Base-by-base conservation (phyloP, 345 rosid genomes). In the Turnera subulata region DNA sequence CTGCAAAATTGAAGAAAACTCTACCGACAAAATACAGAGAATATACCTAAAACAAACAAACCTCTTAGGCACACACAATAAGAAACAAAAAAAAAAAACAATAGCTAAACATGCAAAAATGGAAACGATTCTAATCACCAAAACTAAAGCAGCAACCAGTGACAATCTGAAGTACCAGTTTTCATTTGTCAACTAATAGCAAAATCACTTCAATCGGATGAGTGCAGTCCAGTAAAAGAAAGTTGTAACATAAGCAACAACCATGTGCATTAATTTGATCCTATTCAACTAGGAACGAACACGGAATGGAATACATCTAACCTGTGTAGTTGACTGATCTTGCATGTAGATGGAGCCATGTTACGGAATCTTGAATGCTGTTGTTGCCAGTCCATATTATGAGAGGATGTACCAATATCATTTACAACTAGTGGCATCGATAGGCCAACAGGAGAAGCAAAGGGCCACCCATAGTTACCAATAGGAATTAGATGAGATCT, bases 261-360 rank as follows among this genome's bases (percentile, higher is more conserved):
- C n/a, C 21, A 1, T 1, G 5, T 19, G 21, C 4, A 1, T 22
- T 7, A 20, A 37, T 23, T 2, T 19, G 10, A 54, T 32, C 35
- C 18, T 1, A 13, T 13, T 33, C n/a, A n/a, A 29, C 35, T 29
- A 29, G 5, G 8, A 29, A 29, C 35, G 18, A n/a, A 25, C 24
- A 5, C 40, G 0, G 59, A 39, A 15, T 25, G 25, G 57, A 45
- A 43, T 12, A 49, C 51, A 56, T n/a, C 74, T 17, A 54, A 88
- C 87, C 83, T 72, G 83, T 29, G 68, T 16, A 18, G 62, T 38
- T 5, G 59, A 48, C 50, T 70, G 67, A 56, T 72, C 76, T 63
- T 73, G 77, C 40, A 56, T 37, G 71, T 18, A 47, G 75, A 58
- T n/a, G 59, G 47, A 57, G 45, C 57, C 59, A 50, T 38, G 44